A percentile compares a stretch with the other conserved stretches of the same genome.
Conservation (phyloP, 2,329 filamentous ascomycete species). For the Fragosphaeria purpurea region DNA sequence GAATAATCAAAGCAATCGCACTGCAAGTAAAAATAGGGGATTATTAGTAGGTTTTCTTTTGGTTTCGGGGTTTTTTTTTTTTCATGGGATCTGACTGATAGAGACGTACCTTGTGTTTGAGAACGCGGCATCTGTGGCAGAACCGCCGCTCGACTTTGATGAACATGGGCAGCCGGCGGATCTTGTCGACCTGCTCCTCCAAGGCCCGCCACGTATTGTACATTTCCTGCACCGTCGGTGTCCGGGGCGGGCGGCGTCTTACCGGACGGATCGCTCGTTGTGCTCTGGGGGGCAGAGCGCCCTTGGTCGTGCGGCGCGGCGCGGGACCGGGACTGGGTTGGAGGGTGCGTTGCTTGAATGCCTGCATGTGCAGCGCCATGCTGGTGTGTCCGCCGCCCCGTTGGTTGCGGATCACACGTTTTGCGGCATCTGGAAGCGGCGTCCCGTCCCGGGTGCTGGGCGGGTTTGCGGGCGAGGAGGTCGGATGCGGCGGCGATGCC, state of each 20-base stretch:
- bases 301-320: too few relatives aligned
- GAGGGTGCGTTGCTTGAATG: background rate
- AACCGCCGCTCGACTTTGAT: slow-evolving; percentile 7
- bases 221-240: slow-evolving; percentile 13
- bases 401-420: slow-evolving; percentile 7
- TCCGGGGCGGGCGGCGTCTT: too few relatives aligned
- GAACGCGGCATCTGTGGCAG: slow-evolving; percentile 11
- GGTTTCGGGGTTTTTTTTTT: background rate
- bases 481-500: too few relatives aligned
- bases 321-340: too few relatives aligned
- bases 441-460: background rate
- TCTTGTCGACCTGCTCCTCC: slow-evolving; percentile 7
- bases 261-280: too few relatives aligned
- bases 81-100: rapidly evolving
- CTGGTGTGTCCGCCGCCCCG: background rate
- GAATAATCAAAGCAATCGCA: slow-evolving; percentile 13
- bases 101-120: slow-evolving; percentile 3
- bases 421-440: slow-evolving; percentile 2
- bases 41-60: background rate
- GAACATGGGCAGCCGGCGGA: slow-evolving; percentile 10
- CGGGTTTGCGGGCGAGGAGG: background rate
- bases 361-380: background rate
- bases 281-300: too few relatives aligned
- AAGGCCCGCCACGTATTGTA: slow-evolving; percentile 14
- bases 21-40: background rate